Evolutionary conservation across 2,329 filamentous ascomycete genomes (phyloP).

Genomic region (Epichloe uncinata): DNA sequence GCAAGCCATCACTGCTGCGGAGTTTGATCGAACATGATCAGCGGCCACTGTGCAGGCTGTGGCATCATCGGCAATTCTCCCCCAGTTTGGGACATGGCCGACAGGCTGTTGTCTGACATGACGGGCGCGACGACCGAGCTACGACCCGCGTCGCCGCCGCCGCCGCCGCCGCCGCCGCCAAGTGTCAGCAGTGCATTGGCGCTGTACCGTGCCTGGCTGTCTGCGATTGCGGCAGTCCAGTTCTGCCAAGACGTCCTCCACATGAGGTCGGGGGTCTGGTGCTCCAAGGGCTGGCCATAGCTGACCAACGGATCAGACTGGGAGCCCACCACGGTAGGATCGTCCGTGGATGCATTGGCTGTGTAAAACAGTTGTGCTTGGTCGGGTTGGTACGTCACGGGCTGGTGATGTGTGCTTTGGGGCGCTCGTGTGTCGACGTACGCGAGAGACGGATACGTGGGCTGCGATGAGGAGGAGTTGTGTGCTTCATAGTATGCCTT

Average conservation of each 20-base stretch:
- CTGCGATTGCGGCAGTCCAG: constrained; percentile 39
- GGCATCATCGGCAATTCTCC: constrained; percentile 16
- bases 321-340: constrained; percentile 10
- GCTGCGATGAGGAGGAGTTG: constrained; percentile 13
- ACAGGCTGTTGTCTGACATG: constrained; percentile 2
- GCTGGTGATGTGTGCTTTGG: not conserved
- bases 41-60: constrained; percentile 17
- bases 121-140: not conserved
- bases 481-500: constrained; percentile 18
- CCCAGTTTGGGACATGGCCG: not conserved
- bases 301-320: constrained; percentile 24
- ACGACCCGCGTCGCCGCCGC: not conserved
- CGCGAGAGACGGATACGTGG: constrained; percentile 17
- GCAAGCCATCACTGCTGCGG: constrained; percentile 3
- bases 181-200: constrained; percentile 35
- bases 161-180: constrained; percentile 9
- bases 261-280: constrained; percentile 17
- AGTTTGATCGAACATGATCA: constrained; percentile 19
- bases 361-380: constrained; percentile 17
- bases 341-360: constrained; percentile 9
- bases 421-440: constrained; percentile 15
- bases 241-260: constrained; percentile 39
- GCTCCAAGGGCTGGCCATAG: constrained; percentile 26
- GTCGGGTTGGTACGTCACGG: constrained; percentile 14
- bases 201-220: constrained; percentile 35